phyloP scores from a whole-genome alignment of 2,329 filamentous ascomycete species.

The Ophiostoma novo-ulmi region DNA sequence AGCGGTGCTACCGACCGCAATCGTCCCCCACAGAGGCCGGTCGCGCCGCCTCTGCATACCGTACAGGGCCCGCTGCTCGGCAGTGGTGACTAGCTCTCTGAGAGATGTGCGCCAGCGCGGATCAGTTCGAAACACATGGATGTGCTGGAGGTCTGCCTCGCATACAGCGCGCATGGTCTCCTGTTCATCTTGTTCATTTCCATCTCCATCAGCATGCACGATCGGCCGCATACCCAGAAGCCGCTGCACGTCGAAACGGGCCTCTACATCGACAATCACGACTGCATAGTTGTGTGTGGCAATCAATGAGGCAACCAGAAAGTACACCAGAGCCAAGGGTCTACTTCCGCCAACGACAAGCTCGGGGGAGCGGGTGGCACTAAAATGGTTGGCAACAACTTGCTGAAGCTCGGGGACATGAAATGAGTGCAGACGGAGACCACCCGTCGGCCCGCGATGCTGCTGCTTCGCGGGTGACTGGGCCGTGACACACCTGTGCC shows the following conservation, averaged over 20 bases:
- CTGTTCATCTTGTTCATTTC: neutral
- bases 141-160: constrained; percentile 42
- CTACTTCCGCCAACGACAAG: constrained; percentile 50
- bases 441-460: constrained; percentile 17
- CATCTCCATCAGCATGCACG: neutral
- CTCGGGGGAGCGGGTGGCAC: constrained; percentile 43
- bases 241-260: constrained; percentile 50
- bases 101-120: constrained; percentile 30
- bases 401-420: constrained; percentile 45
- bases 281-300: constrained; percentile 45
- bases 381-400: constrained; percentile 45
- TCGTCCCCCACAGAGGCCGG: constrained; percentile 55
- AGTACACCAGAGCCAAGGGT: constrained; percentile 50
- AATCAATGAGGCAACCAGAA: constrained; percentile 50
- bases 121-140: constrained; percentile 46
- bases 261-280: constrained; percentile 51
- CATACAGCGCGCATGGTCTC: constrained; percentile 23
- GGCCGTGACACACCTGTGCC: neutral
- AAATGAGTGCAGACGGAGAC: constrained; percentile 27
- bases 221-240: constrained; percentile 34
- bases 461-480: constrained; percentile 4
- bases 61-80: constrained; percentile 49
- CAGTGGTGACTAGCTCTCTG: constrained; percentile 37
- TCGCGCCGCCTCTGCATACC: constrained; percentile 40
- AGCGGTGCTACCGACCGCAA: constrained; percentile 45